Base-by-base conservation (phyloP, 2,329 filamentous ascomycete species). In the Teratosphaeria zuluensis region DNA sequence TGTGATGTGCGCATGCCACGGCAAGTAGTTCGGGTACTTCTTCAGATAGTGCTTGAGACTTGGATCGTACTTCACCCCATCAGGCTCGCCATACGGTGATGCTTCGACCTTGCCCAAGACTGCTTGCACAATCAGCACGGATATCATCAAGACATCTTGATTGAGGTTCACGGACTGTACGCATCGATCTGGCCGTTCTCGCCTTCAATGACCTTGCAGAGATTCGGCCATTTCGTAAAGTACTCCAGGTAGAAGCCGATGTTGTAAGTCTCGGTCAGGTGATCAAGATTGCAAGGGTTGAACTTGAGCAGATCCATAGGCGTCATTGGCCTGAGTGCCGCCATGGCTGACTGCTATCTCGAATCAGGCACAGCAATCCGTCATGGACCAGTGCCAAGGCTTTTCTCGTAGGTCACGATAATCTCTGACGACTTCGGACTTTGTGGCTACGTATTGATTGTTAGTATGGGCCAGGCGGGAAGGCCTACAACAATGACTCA, bases 1-100 rank as follows among this genome's bases (percentile, higher is more conserved):
- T 4, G 94, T 99, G 71, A 99, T 95, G 75, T 99, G 94, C 21
- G 91, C 92, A 77, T 99, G 94, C 90, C 91, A 97, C n/a, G 92
- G 92, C n/a, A 96, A 87, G 76, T 95, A 95, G 76, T 96, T 78
- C 3, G 76, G 73, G 62, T 75, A 73, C 12, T 75, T 71, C 64
- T 73, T 76, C 48, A 66, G 66, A 58, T 73, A 73, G 56, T 70
- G 66, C 21, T 66, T 69, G 24, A 72, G 61, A 53, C 66, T 57
- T 14, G 78, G 91, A 68, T 87, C 81, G 55, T 90, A 94, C 68
- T 85, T 85, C 8, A 55, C 54, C 60, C 84, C 81, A 72, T 88
- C 83, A 56, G 85, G 84, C 52, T 89, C 80, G 16, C 89, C 87
- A 57, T 90, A 95, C n/a, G 78, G 78, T 1, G 78, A 80, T 63